A percentile compares a stretch with the other conserved stretches of the same genome.
These are phyloP conservation scores for Crithidia mellificae DNA, from an alignment of 208 protist genomes.

Conservation along the genomic window DNA sequence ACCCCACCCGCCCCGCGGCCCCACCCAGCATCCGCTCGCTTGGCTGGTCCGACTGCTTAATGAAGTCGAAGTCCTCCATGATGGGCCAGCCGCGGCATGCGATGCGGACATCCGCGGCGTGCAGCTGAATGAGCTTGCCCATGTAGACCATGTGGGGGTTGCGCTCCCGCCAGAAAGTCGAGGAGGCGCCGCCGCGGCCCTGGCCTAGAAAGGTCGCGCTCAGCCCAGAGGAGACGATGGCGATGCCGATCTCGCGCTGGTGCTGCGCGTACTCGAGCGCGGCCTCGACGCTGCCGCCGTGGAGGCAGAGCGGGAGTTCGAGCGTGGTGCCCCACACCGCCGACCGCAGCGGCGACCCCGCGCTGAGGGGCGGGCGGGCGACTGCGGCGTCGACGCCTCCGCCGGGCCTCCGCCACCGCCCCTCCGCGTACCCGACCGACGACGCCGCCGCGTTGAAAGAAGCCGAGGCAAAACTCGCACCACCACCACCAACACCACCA, in stretches of 20 bases:
- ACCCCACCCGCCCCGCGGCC: neutral
- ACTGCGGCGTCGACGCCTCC: neutral
- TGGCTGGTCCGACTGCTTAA: constrained; percentile 21
- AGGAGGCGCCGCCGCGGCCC: constrained; percentile 7
- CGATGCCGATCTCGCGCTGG: constrained; percentile 41
- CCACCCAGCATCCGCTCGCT: constrained; percentile 12
- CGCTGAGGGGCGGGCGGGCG: constrained; percentile 3
- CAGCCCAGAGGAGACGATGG: constrained; percentile 29
- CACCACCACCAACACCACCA: too few species aligned
- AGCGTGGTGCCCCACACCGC: constrained; percentile 38
- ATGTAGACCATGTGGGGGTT: constrained; percentile 42
- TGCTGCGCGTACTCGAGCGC: constrained; percentile 51
- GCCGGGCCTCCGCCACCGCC: neutral
- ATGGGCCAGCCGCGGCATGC: constrained; percentile 48
- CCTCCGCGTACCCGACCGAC: neutral
- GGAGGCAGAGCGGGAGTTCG: constrained; percentile 43
- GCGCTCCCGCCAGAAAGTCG: constrained; percentile 30
- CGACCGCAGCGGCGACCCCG: constrained; percentile 27
- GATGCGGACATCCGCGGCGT: constrained; percentile 50
- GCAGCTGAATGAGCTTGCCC: constrained; percentile 43
- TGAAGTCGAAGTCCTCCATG: constrained; percentile 55
- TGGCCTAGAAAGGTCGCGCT: constrained; percentile 1
- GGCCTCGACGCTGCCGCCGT: constrained; percentile 29
- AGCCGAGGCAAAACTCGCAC: too few species aligned
- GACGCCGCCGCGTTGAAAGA: neutral